A percentile compares a stretch with the other conserved stretches of the same genome.
phyloP scores from a whole-genome alignment of 805 yeast species.

The Monosporozyma yasuniensis region DNA sequence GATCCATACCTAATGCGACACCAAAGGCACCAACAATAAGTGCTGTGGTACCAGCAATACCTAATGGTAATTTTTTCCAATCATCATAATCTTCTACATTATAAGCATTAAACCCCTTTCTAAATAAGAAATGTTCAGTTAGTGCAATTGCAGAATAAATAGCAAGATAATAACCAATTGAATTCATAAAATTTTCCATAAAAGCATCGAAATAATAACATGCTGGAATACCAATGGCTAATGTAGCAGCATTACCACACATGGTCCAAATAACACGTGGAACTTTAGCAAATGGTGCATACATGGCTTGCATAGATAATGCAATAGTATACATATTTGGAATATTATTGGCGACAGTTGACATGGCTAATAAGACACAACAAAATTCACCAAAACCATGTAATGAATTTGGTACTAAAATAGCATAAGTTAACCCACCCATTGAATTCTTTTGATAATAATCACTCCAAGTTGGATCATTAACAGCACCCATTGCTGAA shows the following conservation, averaged over 20 bases:
- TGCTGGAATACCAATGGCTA: slow-evolving; percentile 86
- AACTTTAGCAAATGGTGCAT: slow-evolving; percentile 61
- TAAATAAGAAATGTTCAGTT: slow-evolving; percentile 79
- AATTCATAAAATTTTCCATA: slow-evolving; percentile 81
- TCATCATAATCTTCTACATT: slow-evolving; percentile 55
- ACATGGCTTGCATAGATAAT: slow-evolving; percentile 74
- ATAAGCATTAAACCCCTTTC: slow-evolving; percentile 45
- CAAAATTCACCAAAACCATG: slow-evolving; percentile 88
- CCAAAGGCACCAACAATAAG: slow-evolving; percentile 82
- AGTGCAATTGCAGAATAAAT: slow-evolving; percentile 67
- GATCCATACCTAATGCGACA: slow-evolving; percentile 79
- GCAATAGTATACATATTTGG: slow-evolving; percentile 92
- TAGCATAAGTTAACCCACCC: slow-evolving; percentile 79
- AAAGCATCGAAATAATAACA: slow-evolving; percentile 63
- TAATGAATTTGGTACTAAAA: slow-evolving; percentile 69
- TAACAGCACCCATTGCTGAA: slow-evolving; percentile 56
- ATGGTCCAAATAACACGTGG: slow-evolving; percentile 84
- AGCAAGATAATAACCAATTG: slow-evolving; percentile 86
- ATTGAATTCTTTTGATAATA: slow-evolving; percentile 46
- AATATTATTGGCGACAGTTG: slow-evolving; percentile 84
- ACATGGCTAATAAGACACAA: slow-evolving; percentile 73
- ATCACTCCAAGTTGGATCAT: slow-evolving; percentile 37
- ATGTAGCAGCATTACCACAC: slow-evolving; percentile 60
- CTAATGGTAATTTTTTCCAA: slow-evolving; percentile 54
- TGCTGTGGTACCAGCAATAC: slow-evolving; percentile 68